A percentile compares a stretch with the other conserved stretches of the same genome.
phyloP scores from a whole-genome alignment of 2,329 filamentous ascomycete species.

The Fusarium compactum region DNA sequence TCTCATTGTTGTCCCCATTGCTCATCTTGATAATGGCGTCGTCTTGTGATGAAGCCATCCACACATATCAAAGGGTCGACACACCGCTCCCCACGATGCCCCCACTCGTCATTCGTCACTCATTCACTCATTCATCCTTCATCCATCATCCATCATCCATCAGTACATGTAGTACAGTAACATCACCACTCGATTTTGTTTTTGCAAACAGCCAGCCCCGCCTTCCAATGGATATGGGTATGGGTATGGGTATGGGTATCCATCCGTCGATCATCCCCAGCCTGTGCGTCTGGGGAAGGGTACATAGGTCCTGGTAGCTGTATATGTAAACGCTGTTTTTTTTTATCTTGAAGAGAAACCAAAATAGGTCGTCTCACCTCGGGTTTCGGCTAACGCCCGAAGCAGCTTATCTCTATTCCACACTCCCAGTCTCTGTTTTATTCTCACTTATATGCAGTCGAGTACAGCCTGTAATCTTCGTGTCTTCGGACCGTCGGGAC shows the following conservation, averaged over 20 bases:
- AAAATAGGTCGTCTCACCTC: constrained; percentile 1
- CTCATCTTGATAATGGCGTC: constrained; percentile 23
- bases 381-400: constrained; percentile 45
- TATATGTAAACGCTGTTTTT: not conserved
- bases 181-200: constrained; percentile 27
- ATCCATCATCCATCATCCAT: constrained; percentile 20
- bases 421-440: not conserved
- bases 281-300: constrained; percentile 38
- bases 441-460: not conserved
- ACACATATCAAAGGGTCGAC: constrained; percentile 33
- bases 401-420: constrained; percentile 2
- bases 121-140: constrained; percentile 1
- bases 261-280: constrained; percentile 36
- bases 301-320: not conserved
- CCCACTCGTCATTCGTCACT: constrained; percentile 35
- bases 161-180: constrained; percentile 10
- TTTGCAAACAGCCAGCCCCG: constrained; percentile 30
- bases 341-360: not conserved
- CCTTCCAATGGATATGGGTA: constrained; percentile 23
- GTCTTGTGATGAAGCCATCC: constrained; percentile 39
- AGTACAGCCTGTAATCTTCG: constrained; percentile 6
- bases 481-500: constrained; percentile 18
- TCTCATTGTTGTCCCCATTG: constrained; percentile 32
- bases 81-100: constrained; percentile 47
- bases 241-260: constrained; percentile 5